These are phyloP conservation scores for Kalaharituber pfeilii DNA, from an alignment of 2,329 filamentous ascomycete species.

Conservation along the genomic window DNA sequence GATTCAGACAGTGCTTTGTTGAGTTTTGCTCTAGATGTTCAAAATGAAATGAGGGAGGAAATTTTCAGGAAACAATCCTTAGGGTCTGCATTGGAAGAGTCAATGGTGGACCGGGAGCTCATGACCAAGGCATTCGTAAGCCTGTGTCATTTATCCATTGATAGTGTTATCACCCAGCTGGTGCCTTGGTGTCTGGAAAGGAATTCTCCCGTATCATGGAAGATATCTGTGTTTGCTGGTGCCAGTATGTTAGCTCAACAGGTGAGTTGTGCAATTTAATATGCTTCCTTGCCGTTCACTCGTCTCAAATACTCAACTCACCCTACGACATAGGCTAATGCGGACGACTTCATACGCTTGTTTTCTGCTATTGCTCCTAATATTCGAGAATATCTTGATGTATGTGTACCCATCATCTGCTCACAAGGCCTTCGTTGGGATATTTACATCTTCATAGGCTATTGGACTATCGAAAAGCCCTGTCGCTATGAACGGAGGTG, in stretches of 20 bases:
- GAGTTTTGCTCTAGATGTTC: conserved; percentile 51
- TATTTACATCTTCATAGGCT: not conserved
- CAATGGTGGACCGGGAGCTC: conserved; percentile 43
- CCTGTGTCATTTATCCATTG: conserved; percentile 43
- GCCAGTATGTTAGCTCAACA: conserved; percentile 29
- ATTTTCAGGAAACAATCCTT: conserved; percentile 39
- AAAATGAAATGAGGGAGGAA: conserved; percentile 49
- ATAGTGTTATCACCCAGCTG: conserved; percentile 40
- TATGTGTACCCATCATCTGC: not conserved
- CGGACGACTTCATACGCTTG: conserved; percentile 16
- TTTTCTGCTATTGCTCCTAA: conserved; percentile 22
- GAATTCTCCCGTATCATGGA: conserved; percentile 42
- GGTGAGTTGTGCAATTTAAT: conserved; percentile 5
- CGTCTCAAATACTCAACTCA: conserved; percentile 3
- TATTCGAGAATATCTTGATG: conserved; percentile 21
- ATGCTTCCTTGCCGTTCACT: not conserved
- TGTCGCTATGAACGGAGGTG: not conserved
- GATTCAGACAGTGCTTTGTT: conserved; percentile 47
- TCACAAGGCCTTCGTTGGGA: not conserved
- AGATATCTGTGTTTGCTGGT: conserved; percentile 42
- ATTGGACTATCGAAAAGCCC: not conserved
- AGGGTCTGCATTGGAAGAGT: conserved; percentile 31
- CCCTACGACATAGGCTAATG: conserved; percentile 9
- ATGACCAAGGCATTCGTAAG: conserved; percentile 51
- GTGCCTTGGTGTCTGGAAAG: conserved; percentile 40